phyloP scores from a whole-genome alignment of 352 stramenopile genomes.

The Pythium brachiatum region DNA sequence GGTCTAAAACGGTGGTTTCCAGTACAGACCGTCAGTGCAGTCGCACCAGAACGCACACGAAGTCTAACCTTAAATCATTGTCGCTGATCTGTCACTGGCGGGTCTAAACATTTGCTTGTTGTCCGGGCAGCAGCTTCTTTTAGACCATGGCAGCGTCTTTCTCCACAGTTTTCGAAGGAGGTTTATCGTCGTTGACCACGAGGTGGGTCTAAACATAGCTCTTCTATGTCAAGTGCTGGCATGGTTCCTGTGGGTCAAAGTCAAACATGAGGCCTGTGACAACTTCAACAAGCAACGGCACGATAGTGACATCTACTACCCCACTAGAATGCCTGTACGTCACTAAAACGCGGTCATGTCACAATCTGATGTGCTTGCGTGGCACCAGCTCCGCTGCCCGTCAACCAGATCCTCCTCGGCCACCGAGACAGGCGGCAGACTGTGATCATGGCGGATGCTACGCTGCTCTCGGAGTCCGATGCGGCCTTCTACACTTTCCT shows the following conservation, averaged over 20 bases:
- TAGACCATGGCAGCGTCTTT: not conserved
- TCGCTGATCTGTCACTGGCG: not conserved
- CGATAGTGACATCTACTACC: not conserved
- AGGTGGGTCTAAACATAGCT: not conserved
- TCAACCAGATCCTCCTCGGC: not conserved
- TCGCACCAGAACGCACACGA: not conserved
- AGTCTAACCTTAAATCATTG: not conserved
- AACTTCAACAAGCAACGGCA: constrained; percentile 18
- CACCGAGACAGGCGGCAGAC: not conserved
- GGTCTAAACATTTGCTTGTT: not conserved
- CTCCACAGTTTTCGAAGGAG: not conserved
- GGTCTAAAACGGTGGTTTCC: not conserved
- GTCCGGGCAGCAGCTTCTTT: not conserved
- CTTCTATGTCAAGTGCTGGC: not conserved
- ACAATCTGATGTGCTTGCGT: constrained; percentile 14
- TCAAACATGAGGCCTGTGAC: not conserved
- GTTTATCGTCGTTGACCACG: too few relatives aligned
- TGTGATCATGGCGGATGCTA: constrained; percentile 15
- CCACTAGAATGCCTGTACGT: not conserved
- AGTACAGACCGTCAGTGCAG: not conserved
- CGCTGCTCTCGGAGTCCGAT: constrained; percentile 61
- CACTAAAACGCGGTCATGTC: constrained; percentile 4
- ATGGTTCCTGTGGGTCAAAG: too few relatives aligned
- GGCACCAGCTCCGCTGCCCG: not conserved
- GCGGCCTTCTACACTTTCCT: constrained; percentile 81